Base-by-base conservation (phyloP, 257 asterid genomes). In the Solanum rostratum region DNA sequence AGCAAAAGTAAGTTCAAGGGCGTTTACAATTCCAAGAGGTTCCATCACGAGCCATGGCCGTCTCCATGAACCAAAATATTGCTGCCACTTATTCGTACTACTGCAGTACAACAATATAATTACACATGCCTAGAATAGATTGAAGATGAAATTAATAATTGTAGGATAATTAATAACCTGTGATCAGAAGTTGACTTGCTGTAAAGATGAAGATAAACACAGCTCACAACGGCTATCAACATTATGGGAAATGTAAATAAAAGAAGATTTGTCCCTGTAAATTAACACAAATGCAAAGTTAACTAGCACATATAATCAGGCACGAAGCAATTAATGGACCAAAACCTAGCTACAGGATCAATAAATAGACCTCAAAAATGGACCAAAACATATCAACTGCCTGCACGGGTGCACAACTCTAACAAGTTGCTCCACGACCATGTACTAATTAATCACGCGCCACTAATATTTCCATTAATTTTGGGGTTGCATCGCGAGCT, bases 191-290 rank as follows among this genome's bases (percentile, higher is more conserved):
- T 84, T 57, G 80, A 37, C 29, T 50, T 45, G 84, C 87, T 89
- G 7, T 87, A 90, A 7, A 92, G 79, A 85, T 95, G 99, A 33
- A 96, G 92, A 82, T 92, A 93, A 54, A 95, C 85, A 62, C 97
- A 92, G 24, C 95, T 93, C 90, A 93, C 73, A 37, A 50, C 90
- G 10, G 99, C 97, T 84, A 95, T 87, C n/a, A 93, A 83, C 37
- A 93, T 83, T 29, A 93, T 76, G 41, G 98, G 99, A 54, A 88
- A 87, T 7, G 93, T 85, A 86, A 57, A 96, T 14, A 88, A 55
- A 88, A 96, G 84, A 57, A 84, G 85, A 57, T 83, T 90, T 62
- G 89, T 88, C 66, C 98, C 99, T 96, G 92, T 83, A 89, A 27
- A 29, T 65, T 45, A 4, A 66, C 16, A 43, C 2, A 71, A 41